These are phyloP conservation scores for Dovyalis caffra DNA, from an alignment of 345 rosid species.

Conservation along the genomic window DNA sequence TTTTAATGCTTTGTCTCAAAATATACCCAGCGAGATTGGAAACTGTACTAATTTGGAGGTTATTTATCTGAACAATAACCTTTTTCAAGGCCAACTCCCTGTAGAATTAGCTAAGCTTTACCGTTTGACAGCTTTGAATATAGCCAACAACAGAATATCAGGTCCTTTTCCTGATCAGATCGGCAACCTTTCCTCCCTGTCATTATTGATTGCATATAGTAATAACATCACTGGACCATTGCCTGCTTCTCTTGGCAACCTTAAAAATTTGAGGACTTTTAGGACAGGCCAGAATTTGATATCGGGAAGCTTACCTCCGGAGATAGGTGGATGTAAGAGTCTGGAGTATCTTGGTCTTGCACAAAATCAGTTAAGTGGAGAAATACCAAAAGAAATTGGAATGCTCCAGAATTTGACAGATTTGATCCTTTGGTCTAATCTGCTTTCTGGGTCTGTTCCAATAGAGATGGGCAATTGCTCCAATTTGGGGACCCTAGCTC, in stretches of 20 bases:
- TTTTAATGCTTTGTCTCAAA: conserved; percentile 52
- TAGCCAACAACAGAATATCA: conserved; percentile 69
- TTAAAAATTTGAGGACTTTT: conserved; percentile 51
- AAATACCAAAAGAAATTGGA: conserved; percentile 72
- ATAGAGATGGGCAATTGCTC: conserved; percentile 72
- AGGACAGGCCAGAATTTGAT: conserved; percentile 86
- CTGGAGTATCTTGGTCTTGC: conserved; percentile 81
- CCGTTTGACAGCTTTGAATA: conserved; percentile 46
- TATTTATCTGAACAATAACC: conserved; percentile 62
- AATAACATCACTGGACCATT: conserved; percentile 69
- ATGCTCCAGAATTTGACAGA: conserved; percentile 54
- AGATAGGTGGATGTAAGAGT: conserved; percentile 63
- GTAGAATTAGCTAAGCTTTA: conserved; percentile 47
- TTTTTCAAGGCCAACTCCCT: conserved; percentile 59
- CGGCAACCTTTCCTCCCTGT: conserved; percentile 58
- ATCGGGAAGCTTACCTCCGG: conserved; percentile 74
- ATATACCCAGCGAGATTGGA: conserved; percentile 63
- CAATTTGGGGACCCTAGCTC: conserved; percentile 57
- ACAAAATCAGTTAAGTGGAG: conserved; percentile 62
- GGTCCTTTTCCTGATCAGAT: conserved; percentile 71
- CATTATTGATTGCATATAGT: conserved; percentile 61
- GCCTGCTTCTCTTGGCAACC: conserved; percentile 65
- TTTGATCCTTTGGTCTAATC: conserved; percentile 71
- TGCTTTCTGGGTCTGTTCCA: conserved; percentile 69
- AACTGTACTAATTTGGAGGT: conserved; percentile 52